Conservation (phyloP, 2,329 filamentous ascomycete genomes). For the Zelopaecilomyces penicillatus region DNA sequence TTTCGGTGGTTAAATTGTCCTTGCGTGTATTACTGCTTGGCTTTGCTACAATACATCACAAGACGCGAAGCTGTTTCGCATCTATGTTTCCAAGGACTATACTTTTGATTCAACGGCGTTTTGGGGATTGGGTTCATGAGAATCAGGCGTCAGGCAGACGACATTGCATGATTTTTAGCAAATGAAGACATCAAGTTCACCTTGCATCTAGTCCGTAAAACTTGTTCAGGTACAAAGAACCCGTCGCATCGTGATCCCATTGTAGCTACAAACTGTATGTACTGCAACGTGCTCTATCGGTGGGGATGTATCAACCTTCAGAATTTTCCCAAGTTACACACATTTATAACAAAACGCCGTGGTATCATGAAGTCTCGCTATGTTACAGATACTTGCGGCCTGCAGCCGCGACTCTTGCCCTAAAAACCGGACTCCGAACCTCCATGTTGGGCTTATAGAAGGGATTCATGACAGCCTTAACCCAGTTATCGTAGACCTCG, state of each 20-base stretch:
- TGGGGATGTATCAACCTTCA: no score
- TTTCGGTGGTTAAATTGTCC: constrained; percentile 66
- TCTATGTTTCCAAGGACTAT: no score
- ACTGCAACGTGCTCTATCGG: no score
- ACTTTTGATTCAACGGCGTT: constrained; percentile 23
- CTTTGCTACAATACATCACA: constrained; percentile 2
- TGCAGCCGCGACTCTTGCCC: constrained; percentile 70
- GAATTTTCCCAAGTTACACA: not conserved
- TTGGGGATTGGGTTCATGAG: constrained; percentile 21
- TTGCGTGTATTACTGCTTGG: constrained; percentile 10
- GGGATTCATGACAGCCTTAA: constrained; percentile 95
- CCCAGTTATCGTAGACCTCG: constrained; percentile 93
- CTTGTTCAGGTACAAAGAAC: no score
- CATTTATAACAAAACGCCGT: not conserved
- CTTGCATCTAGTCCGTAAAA: no score
- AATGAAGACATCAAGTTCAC: no score
- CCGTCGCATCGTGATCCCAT: no score
- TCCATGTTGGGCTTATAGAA: constrained; percentile 85
- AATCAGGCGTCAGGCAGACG: constrained; percentile 28
- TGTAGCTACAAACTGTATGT: no score
- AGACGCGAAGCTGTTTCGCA: no score
- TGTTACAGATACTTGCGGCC: constrained; percentile 82
- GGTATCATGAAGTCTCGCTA: constrained; percentile 7
- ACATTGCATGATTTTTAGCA: constrained; percentile 12
- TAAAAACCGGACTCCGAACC: constrained; percentile 80